These are phyloP conservation scores for Schizothecium vesticola DNA, from an alignment of 495 filamentous ascomycete genomes.

Conservation along the genomic window DNA sequence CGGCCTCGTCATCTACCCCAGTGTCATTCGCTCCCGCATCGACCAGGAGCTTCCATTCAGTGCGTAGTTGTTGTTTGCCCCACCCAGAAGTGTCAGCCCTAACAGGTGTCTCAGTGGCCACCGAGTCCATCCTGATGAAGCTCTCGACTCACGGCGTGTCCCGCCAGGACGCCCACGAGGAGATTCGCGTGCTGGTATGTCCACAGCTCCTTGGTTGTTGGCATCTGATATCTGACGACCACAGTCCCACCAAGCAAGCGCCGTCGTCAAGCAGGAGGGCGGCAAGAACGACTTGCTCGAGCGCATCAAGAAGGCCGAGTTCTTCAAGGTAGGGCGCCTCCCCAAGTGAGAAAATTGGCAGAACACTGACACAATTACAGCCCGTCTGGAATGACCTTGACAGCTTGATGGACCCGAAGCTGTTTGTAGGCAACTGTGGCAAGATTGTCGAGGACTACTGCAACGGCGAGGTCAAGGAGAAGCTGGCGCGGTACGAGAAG, in stretches of 20 bases:
- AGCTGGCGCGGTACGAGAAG: conserved; percentile 24
- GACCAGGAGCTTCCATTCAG: conserved; percentile 81
- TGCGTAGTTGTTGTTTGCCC: neutral
- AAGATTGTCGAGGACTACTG: conserved; percentile 46
- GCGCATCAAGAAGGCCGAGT: conserved; percentile 65
- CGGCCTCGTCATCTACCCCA: conserved; percentile 83
- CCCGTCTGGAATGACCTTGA: conserved; percentile 77
- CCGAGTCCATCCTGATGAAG: conserved; percentile 84
- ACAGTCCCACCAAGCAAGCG: conserved; percentile 69
- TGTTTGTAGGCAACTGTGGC: conserved; percentile 58
- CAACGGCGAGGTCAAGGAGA: conserved; percentile 24
- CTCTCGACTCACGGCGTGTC: conserved; percentile 67
- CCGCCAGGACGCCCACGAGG: conserved; percentile 88
- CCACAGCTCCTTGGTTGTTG: neutral
- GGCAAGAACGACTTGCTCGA: conserved; percentile 79
- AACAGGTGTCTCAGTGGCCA: conserved; percentile 47
- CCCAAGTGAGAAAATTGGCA: neutral
- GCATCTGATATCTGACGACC: neutral
- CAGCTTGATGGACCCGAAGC: conserved; percentile 60
- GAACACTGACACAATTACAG: neutral
- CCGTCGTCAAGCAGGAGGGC: conserved; percentile 72
- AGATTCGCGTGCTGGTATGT: conserved; percentile 67
- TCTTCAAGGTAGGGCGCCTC: conserved; percentile 53
- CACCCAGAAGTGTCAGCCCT: neutral
- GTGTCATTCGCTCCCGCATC: conserved; percentile 62